A percentile compares a stretch with the other conserved stretches of the same genome.
These are phyloP conservation scores for Calonectria montana DNA, from an alignment of 2,329 filamentous ascomycete species.

Conservation along the genomic window DNA sequence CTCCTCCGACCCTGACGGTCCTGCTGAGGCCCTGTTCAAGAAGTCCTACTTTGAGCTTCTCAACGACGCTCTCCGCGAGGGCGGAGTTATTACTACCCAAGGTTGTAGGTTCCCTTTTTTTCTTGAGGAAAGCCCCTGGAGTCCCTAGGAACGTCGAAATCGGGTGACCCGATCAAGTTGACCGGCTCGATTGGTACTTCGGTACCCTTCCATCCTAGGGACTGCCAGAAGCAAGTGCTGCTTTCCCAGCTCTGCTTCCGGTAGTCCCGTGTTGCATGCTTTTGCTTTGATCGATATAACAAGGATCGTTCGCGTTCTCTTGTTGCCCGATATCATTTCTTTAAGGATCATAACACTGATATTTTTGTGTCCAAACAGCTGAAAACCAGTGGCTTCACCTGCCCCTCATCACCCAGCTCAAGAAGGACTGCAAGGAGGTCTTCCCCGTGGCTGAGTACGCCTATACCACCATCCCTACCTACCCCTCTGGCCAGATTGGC, in stretches of 20 bases:
- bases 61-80: conserved; percentile 87
- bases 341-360: conserved; percentile 30
- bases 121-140: conserved; percentile 53
- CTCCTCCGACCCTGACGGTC: conserved; percentile 96
- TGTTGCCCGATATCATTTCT: conserved; percentile 28
- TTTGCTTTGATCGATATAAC: conserved; percentile 30
- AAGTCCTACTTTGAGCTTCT: conserved; percentile 99
- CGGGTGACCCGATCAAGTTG: conserved; percentile 38
- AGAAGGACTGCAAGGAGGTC: conserved; percentile 96
- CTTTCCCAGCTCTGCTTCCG: conserved; percentile 51
- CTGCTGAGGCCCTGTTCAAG: conserved; percentile 96
- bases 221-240: conserved; percentile 53
- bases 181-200: conserved; percentile 41
- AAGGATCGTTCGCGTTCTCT: conserved; percentile 32
- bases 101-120: conserved; percentile 93
- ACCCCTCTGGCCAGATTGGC: conserved; percentile 98
- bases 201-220: conserved; percentile 46
- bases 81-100: conserved; percentile 99
- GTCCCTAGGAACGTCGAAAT: conserved; percentile 50
- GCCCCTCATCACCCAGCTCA: conserved; percentile 90
- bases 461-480: conserved; percentile 99
- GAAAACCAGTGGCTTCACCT: conserved; percentile 99
- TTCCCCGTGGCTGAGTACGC: conserved; percentile 98
- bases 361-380: conserved; percentile 63
- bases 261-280: conserved; percentile 51